These are phyloP conservation scores for Syncephalastrum monosporum DNA, from an alignment of 371 early-diverging fungal genomes.

Conservation along the genomic window DNA sequence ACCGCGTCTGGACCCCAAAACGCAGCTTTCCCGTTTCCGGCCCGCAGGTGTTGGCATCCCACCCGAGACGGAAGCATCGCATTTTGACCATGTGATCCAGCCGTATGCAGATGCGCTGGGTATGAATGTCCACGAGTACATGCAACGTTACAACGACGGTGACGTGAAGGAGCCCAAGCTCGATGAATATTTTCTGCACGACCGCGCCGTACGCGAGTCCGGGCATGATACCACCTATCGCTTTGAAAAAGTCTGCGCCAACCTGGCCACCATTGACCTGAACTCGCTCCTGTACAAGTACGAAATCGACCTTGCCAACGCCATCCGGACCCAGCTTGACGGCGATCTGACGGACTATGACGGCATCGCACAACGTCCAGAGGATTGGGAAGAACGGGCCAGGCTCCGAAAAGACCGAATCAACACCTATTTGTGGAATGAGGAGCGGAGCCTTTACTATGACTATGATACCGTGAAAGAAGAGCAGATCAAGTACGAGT, in stretches of 20 bases:
- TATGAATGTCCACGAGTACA: slow-evolving; percentile 71
- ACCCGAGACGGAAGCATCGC: slow-evolving; percentile 94
- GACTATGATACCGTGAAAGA: slow-evolving; percentile 64
- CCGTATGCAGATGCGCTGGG: slow-evolving; percentile 78
- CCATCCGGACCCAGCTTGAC: slow-evolving; percentile 70
- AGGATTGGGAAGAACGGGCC: slow-evolving; percentile 57
- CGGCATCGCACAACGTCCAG: slow-evolving; percentile 38
- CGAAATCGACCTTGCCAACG: slow-evolving; percentile 84
- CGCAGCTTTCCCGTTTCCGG: slow-evolving; percentile 83
- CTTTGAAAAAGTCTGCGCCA: slow-evolving; percentile 88
- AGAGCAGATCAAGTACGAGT: slow-evolving; percentile 62
- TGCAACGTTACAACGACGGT: slow-evolving; percentile 64
- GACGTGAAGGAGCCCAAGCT: slow-evolving; percentile 76
- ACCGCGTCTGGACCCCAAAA: slow-evolving; percentile 76
- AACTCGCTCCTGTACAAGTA: slow-evolving; percentile 93
- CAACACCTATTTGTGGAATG: slow-evolving; percentile 72
- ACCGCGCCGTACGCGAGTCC: slow-evolving; percentile 95
- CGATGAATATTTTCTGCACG: slow-evolving; percentile 95
- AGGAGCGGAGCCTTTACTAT: slow-evolving; percentile 53
- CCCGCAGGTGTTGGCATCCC: slow-evolving; percentile 94
- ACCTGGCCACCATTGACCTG: slow-evolving; percentile 90
- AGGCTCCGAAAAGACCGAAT: slow-evolving; percentile 56
- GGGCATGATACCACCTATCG: slow-evolving; percentile 98
- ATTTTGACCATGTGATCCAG: slow-evolving; percentile 88
- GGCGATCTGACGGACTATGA: slow-evolving; percentile 52